A percentile compares a stretch with the other conserved stretches of the same genome.
phyloP scores from a whole-genome alignment of 768 basidiomycete genomes.

The Kwoniella shandongensis region DNA sequence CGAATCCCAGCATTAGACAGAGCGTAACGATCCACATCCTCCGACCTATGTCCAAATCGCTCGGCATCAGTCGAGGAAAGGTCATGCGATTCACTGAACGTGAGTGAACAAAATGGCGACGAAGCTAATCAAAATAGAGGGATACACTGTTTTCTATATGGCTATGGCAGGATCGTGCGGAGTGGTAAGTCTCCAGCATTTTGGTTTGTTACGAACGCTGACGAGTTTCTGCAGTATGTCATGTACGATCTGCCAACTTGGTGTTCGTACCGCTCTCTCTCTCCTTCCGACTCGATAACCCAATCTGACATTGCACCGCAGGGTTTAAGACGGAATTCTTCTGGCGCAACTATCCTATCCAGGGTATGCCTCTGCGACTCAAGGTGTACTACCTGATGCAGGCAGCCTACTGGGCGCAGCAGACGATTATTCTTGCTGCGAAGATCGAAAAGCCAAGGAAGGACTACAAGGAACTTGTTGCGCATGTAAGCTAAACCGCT shows the following conservation, averaged over 20 bases:
- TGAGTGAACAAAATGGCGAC: constrained; percentile 18
- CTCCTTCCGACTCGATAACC: neutral
- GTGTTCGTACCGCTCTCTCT: constrained; percentile 62
- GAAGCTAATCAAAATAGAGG: constrained; percentile 34
- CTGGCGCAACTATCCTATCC: constrained; percentile 88
- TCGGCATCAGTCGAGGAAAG: constrained; percentile 71
- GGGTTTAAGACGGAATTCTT: constrained; percentile 67
- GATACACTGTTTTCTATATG: constrained; percentile 83
- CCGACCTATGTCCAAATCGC: constrained; percentile 66
- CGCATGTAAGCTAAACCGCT: constrained; percentile 59
- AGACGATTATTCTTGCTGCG: constrained; percentile 76
- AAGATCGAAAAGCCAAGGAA: constrained; percentile 91
- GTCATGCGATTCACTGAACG: constrained; percentile 85
- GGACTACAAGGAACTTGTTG: constrained; percentile 81
- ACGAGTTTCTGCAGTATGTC: constrained; percentile 62
- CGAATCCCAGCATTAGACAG: constrained; percentile 66
- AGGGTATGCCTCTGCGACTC: constrained; percentile 78
- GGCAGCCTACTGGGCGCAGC: constrained; percentile 90
- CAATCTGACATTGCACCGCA: constrained; percentile 3
- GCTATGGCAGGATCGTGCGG: constrained; percentile 70
- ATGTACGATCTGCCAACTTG: constrained; percentile 79
- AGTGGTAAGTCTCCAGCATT: constrained; percentile 61
- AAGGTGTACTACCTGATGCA: constrained; percentile 95
- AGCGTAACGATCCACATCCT: constrained; percentile 65
- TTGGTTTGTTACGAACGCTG: neutral